These are phyloP conservation scores for Fragosphaeria purpurea DNA, from an alignment of 2,329 filamentous ascomycete genomes.

Conservation along the genomic window DNA sequence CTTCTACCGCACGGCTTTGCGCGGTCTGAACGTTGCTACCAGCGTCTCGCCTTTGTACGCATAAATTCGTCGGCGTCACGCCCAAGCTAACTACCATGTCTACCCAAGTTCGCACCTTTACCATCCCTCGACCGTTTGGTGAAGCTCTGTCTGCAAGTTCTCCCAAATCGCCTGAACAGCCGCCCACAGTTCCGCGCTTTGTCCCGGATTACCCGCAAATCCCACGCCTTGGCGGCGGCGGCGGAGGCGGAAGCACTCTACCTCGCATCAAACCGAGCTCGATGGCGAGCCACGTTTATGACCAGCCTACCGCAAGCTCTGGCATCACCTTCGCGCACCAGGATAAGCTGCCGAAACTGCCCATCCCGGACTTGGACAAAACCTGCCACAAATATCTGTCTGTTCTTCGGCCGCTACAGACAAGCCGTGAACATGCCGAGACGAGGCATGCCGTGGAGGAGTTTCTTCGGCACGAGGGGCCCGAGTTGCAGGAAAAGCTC, in stretches of 20 bases:
- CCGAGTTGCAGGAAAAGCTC: slow-evolving; percentile 75
- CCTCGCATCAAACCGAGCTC: slow-evolving; percentile 12
- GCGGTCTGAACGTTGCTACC: slow-evolving; percentile 74
- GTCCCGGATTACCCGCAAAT: slow-evolving; percentile 25
- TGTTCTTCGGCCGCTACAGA: slow-evolving; percentile 72
- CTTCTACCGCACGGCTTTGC: slow-evolving; percentile 83
- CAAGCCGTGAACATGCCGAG: slow-evolving; percentile 69
- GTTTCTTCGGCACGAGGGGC: slow-evolving; percentile 73
- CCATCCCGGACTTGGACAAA: slow-evolving; percentile 76
- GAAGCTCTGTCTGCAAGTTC: slow-evolving; percentile 50
- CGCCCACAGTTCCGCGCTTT: slow-evolving; percentile 29
- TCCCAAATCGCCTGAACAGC: slow-evolving; percentile 12
- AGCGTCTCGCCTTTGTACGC: slow-evolving; percentile 66
- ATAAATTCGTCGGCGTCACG: slow-evolving; percentile 26
- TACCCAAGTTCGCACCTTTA: slow-evolving; percentile 59
- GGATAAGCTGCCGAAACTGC: slow-evolving; percentile 80
- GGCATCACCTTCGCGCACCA: slow-evolving; percentile 85
- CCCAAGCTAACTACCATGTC: slow-evolving; percentile 44
- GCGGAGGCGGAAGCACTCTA: slow-evolving; percentile 7
- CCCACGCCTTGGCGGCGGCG: slow-evolving; percentile 18
- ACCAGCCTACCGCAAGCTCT: slow-evolving; percentile 45
- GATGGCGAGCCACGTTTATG: slow-evolving; percentile 26
- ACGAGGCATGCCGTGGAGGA: slow-evolving; percentile 71
- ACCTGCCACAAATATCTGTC: slow-evolving; percentile 73
- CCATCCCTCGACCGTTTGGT: slow-evolving; percentile 60